Percentiles rank a stretch among this genome's conserved stretches.
phyloP scores from a whole-genome alignment of 2,329 filamentous ascomycete genomes.

The Juglanconis sp. region DNA sequence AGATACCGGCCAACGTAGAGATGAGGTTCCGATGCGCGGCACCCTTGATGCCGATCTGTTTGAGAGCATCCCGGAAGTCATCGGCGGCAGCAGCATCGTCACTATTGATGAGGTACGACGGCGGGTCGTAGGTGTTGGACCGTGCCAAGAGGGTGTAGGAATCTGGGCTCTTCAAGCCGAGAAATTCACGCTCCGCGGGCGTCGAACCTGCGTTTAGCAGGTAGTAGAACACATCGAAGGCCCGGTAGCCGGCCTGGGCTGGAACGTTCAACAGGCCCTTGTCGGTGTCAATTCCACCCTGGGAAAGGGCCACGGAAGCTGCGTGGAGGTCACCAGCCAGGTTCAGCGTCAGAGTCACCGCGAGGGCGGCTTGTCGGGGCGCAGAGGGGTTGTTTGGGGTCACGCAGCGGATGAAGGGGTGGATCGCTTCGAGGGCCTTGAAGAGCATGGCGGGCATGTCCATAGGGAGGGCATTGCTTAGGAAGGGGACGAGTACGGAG shows the following conservation, averaged over 20 bases:
- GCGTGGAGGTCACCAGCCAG: slow-evolving; percentile 75
- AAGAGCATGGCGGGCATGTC: slow-evolving; percentile 72
- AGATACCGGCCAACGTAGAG: slow-evolving; percentile 76
- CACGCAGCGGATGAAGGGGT: slow-evolving; percentile 82
- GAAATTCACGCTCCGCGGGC: slow-evolving; percentile 81
- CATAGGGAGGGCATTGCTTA: slow-evolving; percentile 71
- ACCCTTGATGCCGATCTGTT: slow-evolving; percentile 91
- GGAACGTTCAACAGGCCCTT: slow-evolving; percentile 80
- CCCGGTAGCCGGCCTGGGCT: slow-evolving; percentile 75
- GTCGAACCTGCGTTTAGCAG: slow-evolving; percentile 89
- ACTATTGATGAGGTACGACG: slow-evolving; percentile 83
- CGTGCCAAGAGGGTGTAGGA: slow-evolving; percentile 75
- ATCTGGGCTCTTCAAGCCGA: slow-evolving; percentile 74
- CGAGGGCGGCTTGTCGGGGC: slow-evolving; percentile 75
- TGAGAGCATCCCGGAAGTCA: slow-evolving; percentile 83
- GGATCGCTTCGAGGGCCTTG: slow-evolving; percentile 75
- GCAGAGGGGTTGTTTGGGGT: slow-evolving; percentile 87
- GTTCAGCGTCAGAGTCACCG: slow-evolving; percentile 77
- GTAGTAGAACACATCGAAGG: slow-evolving; percentile 98
- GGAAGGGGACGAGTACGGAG: slow-evolving; percentile 77
- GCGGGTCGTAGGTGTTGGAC: slow-evolving; percentile 82
- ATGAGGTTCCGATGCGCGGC: slow-evolving; percentile 77
- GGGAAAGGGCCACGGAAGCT: slow-evolving; percentile 74
- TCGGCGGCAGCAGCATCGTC: slow-evolving; percentile 92
- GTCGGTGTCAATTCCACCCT: slow-evolving; percentile 81